A percentile compares a stretch with the other conserved stretches of the same genome.
Conservation (phyloP, 495 filamentous ascomycete genomes). For the Sporormia fimetaria region DNA sequence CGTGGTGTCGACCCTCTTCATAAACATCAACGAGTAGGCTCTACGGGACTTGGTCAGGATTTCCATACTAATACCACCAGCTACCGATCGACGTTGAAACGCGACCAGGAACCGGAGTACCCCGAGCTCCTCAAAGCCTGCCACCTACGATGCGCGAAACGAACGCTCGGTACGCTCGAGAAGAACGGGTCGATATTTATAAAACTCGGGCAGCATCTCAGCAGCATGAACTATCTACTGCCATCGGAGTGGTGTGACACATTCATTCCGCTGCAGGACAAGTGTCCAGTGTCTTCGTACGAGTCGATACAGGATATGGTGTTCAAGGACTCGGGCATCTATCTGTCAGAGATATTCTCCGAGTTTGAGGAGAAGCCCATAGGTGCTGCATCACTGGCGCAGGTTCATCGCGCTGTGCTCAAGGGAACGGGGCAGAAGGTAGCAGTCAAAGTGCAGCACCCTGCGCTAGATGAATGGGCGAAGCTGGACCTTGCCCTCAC, state of each 20-base stretch:
- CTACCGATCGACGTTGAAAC: conserved; percentile 47
- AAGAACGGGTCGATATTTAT: conserved; percentile 97
- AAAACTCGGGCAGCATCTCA: conserved; percentile 92
- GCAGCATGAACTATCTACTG: conserved; percentile 91
- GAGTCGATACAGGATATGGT: conserved; percentile 85
- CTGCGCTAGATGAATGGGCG: conserved; percentile 79
- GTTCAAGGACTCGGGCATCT: conserved; percentile 62
- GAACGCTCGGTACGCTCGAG: conserved; percentile 78
- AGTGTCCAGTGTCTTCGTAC: conserved; percentile 85
- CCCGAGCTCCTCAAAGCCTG: conserved; percentile 63
- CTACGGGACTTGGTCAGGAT: not conserved
- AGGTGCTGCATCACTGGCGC: conserved; percentile 86
- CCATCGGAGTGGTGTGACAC: conserved; percentile 91
- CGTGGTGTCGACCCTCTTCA: conserved; percentile 60
- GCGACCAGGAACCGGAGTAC: conserved; percentile 48
- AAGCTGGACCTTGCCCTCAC: conserved; percentile 81
- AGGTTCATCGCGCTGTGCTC: conserved; percentile 84
- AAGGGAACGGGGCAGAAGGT: conserved; percentile 77
- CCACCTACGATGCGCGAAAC: conserved; percentile 83
- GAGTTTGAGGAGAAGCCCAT: conserved; percentile 70
- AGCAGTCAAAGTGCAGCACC: conserved; percentile 98
- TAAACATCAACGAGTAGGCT: conserved; percentile 85
- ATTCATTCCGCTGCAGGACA: conserved; percentile 92
- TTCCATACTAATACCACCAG: conserved; percentile 7
- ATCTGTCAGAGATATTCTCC: conserved; percentile 71